Evolutionary conservation across 108 stramenopile genomes (phyloP).

Genomic region (Nitzschia sp.): DNA sequence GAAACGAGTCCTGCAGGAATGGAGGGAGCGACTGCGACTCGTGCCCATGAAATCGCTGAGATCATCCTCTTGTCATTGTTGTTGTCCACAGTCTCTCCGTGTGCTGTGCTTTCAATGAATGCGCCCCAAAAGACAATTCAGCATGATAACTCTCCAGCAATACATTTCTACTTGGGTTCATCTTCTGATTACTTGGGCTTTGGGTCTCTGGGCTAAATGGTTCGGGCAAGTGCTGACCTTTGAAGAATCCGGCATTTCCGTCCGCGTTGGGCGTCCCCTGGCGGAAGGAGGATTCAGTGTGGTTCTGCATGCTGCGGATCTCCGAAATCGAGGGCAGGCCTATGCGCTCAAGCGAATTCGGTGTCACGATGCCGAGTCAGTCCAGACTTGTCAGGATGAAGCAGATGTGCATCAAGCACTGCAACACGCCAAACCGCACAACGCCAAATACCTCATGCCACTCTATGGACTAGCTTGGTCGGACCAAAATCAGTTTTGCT

Average conservation of each 20-base stretch:
- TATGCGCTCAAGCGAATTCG: slow-evolving; percentile 78
- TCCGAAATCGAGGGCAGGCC: slow-evolving; percentile 1
- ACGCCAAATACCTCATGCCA: slow-evolving; percentile 35
- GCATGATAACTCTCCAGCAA: slow-evolving; percentile 16
- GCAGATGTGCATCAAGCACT: slow-evolving; percentile 60
- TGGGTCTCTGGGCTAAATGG: slow-evolving; percentile 16
- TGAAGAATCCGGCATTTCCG: slow-evolving; percentile 53
- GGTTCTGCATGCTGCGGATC: slow-evolving; percentile 59
- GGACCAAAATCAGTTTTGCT: slow-evolving; percentile 43
- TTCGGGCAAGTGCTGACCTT: slow-evolving; percentile 31
- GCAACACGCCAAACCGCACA: slow-evolving; percentile 18
- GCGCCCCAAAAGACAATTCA: neutral
- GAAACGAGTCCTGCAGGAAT: too few species aligned
- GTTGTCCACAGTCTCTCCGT: too few species aligned
- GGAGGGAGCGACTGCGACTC: too few species aligned
- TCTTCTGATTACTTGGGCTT: neutral
- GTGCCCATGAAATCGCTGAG: too few species aligned
- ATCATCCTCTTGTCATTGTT: too few species aligned
- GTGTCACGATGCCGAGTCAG: slow-evolving; percentile 52
- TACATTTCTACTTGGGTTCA: slow-evolving; percentile 16
- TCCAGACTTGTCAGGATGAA: slow-evolving; percentile 63
- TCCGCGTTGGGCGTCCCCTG: slow-evolving; percentile 54
- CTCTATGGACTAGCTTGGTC: slow-evolving; percentile 35
- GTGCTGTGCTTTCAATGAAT: too few species aligned
- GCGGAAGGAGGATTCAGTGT: slow-evolving; percentile 80